Conservation (phyloP, 1,284 basidiomycete species). For the Bothia castanella region DNA sequence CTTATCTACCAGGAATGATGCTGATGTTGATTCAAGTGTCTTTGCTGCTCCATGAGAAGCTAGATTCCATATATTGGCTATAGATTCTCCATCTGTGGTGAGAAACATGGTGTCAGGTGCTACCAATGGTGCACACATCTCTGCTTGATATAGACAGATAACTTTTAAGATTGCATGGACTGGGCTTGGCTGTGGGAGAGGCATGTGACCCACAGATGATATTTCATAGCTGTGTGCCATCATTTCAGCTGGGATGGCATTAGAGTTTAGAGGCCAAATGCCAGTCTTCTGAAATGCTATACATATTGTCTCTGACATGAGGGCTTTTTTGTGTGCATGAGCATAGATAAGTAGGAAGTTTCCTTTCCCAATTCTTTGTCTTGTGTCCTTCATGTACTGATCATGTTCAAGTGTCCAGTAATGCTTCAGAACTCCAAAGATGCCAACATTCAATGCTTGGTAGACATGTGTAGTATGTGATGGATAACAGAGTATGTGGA, state of each 20-base stretch:
- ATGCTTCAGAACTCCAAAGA: not conserved
- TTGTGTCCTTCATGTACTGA: no score
- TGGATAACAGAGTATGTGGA: not conserved
- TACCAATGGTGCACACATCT: no score
- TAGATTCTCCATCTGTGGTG: no score
- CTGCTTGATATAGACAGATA: no score
- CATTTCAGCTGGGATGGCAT: slow-evolving; percentile 18
- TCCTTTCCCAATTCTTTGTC: no score
- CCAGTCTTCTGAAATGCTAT: slow-evolving; percentile 20
- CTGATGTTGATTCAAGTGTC: not conserved
- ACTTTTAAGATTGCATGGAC: no score
- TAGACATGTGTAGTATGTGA: not conserved
- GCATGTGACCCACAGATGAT: slow-evolving; percentile 24
- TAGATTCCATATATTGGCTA: no score
- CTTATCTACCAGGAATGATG: not conserved
- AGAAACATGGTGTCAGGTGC: no score
- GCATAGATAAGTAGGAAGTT: slow-evolving; percentile 19
- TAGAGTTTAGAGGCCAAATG: slow-evolving; percentile 18
- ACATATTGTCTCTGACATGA: slow-evolving; percentile 16
- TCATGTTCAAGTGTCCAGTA: not conserved
- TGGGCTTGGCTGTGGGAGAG: slow-evolving; percentile 9
- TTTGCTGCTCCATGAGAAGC: no score
- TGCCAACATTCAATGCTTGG: not conserved
- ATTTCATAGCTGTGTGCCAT: slow-evolving; percentile 33
- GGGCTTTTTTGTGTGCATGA: slow-evolving; percentile 4